Conservation (phyloP, 768 basidiomycete genomes). For the Calocera cornea region DNA sequence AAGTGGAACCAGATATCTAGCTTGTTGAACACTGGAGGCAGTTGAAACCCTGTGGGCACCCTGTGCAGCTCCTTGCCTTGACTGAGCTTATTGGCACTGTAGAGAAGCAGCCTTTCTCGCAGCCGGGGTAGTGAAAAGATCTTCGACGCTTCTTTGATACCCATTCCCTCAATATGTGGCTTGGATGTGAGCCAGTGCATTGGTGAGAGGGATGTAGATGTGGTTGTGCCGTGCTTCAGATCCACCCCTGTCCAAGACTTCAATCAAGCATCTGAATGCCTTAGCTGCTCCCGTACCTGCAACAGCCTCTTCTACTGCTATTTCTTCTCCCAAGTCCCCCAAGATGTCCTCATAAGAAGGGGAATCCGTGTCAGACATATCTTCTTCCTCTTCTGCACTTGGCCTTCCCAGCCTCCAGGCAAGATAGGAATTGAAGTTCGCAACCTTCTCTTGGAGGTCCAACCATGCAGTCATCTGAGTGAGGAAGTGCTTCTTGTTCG, state of each 20-base stretch:
- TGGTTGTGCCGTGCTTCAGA: neutral
- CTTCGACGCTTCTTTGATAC: neutral
- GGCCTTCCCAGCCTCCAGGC: slow-evolving; percentile 13
- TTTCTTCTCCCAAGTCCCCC: neutral
- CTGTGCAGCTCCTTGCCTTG: neutral
- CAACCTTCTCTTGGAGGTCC: slow-evolving; percentile 25
- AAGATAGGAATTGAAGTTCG: slow-evolving; percentile 21
- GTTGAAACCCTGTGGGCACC: neutral
- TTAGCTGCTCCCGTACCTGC: no score
- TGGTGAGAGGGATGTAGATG: neutral
- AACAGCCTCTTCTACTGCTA: no score
- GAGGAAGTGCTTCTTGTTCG: slow-evolving; percentile 26
- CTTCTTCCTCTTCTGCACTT: neutral
- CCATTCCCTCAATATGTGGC: neutral
- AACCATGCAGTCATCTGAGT: slow-evolving; percentile 34
- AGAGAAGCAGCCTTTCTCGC: neutral
- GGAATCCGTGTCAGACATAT: neutral
- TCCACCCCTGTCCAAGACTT: no score
- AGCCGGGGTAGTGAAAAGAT: neutral
- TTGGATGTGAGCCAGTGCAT: neutral
- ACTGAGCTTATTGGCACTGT: neutral
- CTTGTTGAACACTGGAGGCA: neutral
- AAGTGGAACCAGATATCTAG: neutral
- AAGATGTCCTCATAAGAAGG: neutral
- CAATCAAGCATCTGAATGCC: no score